Base-by-base conservation (phyloP, 257 asterid genomes). In the Fraxinus pennsylvanica region DNA sequence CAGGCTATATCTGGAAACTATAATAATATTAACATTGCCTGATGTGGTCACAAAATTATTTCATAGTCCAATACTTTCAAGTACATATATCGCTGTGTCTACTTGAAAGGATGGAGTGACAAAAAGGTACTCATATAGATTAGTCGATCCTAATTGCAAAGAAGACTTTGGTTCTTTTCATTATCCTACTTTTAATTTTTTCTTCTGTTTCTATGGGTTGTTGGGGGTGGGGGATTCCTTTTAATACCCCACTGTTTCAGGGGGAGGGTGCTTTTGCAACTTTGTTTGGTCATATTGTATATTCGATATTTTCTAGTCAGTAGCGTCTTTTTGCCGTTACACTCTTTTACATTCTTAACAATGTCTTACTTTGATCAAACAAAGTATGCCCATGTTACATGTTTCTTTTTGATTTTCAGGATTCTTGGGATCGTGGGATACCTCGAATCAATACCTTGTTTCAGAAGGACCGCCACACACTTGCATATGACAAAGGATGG, bases 361-460 rank as follows among this genome's bases (percentile, higher is more conserved):
- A 27, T 10, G 65, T 10, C 73, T 10, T 21, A 27, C 69, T 63
- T 27, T 27, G 33, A 63, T 27, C 17, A 63, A 27, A 63, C 3
- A 9, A 61, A 61, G 68, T 8, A 29, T 32, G 27, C 41, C 59
- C 61, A 52, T 63, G 38, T 81, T 70, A 72, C 29, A 36, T 21
- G 17, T 29, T 63, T 79, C 67, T 59, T 32, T 75, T 71, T 66
- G 32, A 71, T 81, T 25, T 83, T 74, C 85, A 95, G 99, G 99
- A 96, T 87, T 96, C 99, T 30, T 96, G 99, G 98, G 99, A 96
- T 83, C 97, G 99, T 80, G 99, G 99, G 73, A 96, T 96, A 82
- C 99, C 99, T 74, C 87, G 98, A 27, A 96, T 96, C 82, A 96
- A 96, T 73, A 96, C 99, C 33, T 87, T 96, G 86, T 96, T 96